Evolutionary conservation across 2,329 filamentous ascomycete genomes (phyloP), one percentile per base, ranked within the genome.

Genomic region (Xylaria sp.): DNA sequence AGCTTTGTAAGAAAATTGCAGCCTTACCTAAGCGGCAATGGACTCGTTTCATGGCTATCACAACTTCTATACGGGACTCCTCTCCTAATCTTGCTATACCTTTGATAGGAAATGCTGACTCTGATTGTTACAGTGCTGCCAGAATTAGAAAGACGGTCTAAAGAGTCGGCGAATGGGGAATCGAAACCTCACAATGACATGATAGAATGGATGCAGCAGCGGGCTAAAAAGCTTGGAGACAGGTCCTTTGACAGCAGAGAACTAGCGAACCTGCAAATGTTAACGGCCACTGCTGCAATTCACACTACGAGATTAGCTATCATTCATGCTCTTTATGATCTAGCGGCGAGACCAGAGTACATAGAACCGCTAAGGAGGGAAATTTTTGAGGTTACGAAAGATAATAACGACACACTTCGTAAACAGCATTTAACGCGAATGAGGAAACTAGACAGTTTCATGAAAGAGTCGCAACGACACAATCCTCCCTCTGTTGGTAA

Each of bases 341-440:
- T 84, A 2, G 74, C 73, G 2, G 72, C 76, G 14, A 64, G 66
- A 12, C 80, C 78, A 0, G 79, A 83, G 66, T 79, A 78, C 64
- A 68, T 81, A 25, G 74, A 80, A 33, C 75, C 77, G 3, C 68
- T 82, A 21, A 75, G 80, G 9, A 69, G 78, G 21, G 80, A 83
- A 66, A 78, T 80, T 21, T 17, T 64, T 7, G 70, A 68, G 17
- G 67, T 67, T 4, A 69, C 71, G 3, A 72, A 68, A 9, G 66
- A 64, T 17, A 72, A 62, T 58, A 67, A 70, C 19, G 68, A 69
- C 2, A 38, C 61, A 5, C 66, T 72, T 4, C 67, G 67, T 25
- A 74, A 74, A 51, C 71, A 70, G 31, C 71, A 73, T 42, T 65
- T 76, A 11, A 71, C 67, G 1, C 71, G 73, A 28, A 69, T 78